These are phyloP conservation scores for Corymbia maculata DNA, from an alignment of 345 rosid species.

Conservation along the genomic window DNA sequence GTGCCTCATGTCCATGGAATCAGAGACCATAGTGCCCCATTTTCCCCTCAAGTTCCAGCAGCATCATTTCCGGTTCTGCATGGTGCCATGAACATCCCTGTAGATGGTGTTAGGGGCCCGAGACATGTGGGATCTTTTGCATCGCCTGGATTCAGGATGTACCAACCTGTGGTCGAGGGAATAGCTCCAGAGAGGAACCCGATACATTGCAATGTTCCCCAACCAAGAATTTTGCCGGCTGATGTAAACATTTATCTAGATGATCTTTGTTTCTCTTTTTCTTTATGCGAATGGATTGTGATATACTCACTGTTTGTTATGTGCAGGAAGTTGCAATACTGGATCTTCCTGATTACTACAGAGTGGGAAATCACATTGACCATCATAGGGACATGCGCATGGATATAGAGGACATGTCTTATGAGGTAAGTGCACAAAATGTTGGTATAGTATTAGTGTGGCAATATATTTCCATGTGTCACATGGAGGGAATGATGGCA, in stretches of 20 bases:
- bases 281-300: not conserved
- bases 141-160: constrained; percentile 39
- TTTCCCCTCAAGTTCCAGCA: constrained; percentile 43
- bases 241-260: constrained; percentile 31
- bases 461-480: not conserved
- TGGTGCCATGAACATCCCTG: constrained; percentile 20
- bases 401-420: constrained; percentile 90
- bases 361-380: constrained; percentile 38
- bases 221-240: constrained; percentile 39
- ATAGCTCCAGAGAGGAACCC: constrained; percentile 16
- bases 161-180: constrained; percentile 28
- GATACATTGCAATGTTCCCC: constrained; percentile 46
- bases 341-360: constrained; percentile 40
- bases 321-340: constrained; percentile 61
- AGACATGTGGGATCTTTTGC: constrained; percentile 38
- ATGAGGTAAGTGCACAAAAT: constrained; percentile 41
- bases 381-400: constrained; percentile 89
- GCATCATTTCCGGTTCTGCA: constrained; percentile 27
- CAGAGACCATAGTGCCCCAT: constrained; percentile 39
- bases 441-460: not conserved
- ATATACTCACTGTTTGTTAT: not conserved
- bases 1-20: constrained; percentile 43
- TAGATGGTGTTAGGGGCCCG: constrained; percentile 40
- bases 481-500: not conserved
- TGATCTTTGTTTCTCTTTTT: not conserved